Conservation (phyloP, 306 rosid species). For the Carpinus viminea region DNA sequence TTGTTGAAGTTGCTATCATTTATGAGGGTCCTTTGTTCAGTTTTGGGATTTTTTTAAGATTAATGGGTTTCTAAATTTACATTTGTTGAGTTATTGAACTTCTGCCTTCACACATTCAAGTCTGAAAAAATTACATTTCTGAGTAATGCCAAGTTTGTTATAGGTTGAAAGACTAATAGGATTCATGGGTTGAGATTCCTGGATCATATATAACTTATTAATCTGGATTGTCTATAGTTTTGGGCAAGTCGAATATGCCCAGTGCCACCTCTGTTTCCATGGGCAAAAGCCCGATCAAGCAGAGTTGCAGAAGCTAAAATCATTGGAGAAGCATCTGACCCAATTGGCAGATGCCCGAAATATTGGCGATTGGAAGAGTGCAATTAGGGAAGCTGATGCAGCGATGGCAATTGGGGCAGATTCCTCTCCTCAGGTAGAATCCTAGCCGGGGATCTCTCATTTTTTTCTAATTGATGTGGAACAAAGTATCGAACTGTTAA, state of each 20-base stretch:
- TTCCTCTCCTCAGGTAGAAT: constrained; percentile 73
- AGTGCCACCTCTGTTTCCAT: constrained; percentile 54
- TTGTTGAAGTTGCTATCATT: not conserved
- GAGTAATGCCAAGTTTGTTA: not conserved
- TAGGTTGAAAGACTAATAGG: constrained; percentile 8
- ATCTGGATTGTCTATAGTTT: constrained; percentile 47
- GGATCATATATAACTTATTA: constrained; percentile 15
- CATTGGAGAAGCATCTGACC: constrained; percentile 68
- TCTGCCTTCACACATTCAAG: not conserved
- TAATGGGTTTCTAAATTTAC: not conserved
- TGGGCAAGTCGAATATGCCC: constrained; percentile 67
- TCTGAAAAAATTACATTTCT: not conserved
- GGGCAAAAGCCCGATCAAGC: constrained; percentile 59
- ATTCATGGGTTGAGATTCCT: not conserved
- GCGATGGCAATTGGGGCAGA: constrained; percentile 76
- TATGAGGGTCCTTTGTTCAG: not conserved
- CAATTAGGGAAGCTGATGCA: constrained; percentile 62
- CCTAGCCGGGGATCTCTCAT: not conserved
- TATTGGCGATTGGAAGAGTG: constrained; percentile 76
- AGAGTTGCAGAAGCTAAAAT: constrained; percentile 69
- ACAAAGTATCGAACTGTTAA: constrained; percentile 19
- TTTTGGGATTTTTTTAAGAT: not conserved
- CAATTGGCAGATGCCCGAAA: constrained; percentile 65
- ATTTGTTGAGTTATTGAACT: not conserved
- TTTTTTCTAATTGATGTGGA: not conserved